Evolutionary conservation across 2,329 filamentous ascomycete species (phyloP), one percentile per base, ranked within the genome.

Genomic region (Lachnellula arida): DNA sequence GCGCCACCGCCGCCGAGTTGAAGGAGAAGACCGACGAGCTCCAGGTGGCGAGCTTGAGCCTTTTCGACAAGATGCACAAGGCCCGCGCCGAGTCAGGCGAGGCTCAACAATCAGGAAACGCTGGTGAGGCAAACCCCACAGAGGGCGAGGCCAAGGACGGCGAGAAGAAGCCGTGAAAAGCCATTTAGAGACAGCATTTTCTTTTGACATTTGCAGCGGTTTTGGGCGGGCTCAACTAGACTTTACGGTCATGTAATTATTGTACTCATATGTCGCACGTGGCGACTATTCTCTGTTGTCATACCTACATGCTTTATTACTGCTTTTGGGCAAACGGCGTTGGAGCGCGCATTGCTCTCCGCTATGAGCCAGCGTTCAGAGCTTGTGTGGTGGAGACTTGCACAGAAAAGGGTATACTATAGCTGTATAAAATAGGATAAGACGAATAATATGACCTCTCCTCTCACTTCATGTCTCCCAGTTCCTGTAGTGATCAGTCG

Each of bases 51-150:
- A 93, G 88, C 76, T 81, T 99, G 78, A 96, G 89, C 78, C 86
- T 97, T 71, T 97, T 99, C 76, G 94, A 97, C 81, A 97, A 97
- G 88, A 96, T 99, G 90, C 93, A 99, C 89, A 95, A 96, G 83
- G 91, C 93, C 66, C 87, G 90, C 68, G 74, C 77, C 66, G 88
- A 92, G 79, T 80, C 79, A 67, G 74, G 78, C 70, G 75, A 82
- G 71, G 76, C 81, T 70, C 63, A 17, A 12, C 12, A 71, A 75
- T 67, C 65, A 74, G 68, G 73, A 77, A 68, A 75, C 78, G 71
- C 63, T 53, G 59, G 71, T 76, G 75, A 74, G 59, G 64, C 61
- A 11, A 64, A 60, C 48, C 48, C 66, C 52, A 46, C 65, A 54
- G 85, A 89, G 73, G 85, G 80, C 64, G 85, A 91, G 79, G 89